Base-by-base conservation (phyloP, 2,329 filamentous ascomycete species). In the Cyphellophora attinorum region DNA sequence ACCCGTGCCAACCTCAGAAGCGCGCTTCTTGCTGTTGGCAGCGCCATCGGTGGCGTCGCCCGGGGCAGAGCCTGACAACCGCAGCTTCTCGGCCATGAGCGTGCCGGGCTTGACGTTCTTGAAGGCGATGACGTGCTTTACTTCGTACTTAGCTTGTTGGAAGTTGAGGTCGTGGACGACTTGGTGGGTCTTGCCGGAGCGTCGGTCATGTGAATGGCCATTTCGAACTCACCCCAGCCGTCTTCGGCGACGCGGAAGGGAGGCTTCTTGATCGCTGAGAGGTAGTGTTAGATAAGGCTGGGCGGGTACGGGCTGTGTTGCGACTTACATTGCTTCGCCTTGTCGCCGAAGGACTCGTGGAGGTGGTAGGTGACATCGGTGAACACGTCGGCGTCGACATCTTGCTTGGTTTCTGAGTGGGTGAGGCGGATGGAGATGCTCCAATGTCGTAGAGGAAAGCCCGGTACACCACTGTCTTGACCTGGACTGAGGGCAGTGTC, bases 161-260 rank as follows among this genome's bases (percentile, higher is more conserved):
- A 98, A 98, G 69, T 96, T 95, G 41, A 98, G 72, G 55, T 98
- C 91, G 60, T 98, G 91, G 33, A 70, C 64, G 45, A 98, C 70
- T 11, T 74, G 69, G 53, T 85, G 75, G 53, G 94, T 89, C 68
- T 95, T 95, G 61, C 91, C 85, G 18, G 81, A 8, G 44, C 36
- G 28, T 81, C 83, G 54, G 79, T 81, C 49, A 93, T 72, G 42
- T 83, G 76, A 52, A 96, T 91, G 31, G 69, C 71, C 78, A 98
- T 89, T 57, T 96, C 91, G 58, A 98, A 98, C 64, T 96, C 91
- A 53, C 91, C 91, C 91, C 91, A 98, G 49, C 91, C 91, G 62
- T 95, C 84, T 61, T 98, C 93, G 45, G 77, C 70, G 60, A 93
- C 93, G 46, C 72, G 73, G 65, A 96, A 98, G 0, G 91, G 91